Percentiles rank a stretch among this genome's conserved stretches.
phyloP scores from a whole-genome alignment of 2,329 filamentous ascomycete species.

The Pestalotiopsis sp. region DNA sequence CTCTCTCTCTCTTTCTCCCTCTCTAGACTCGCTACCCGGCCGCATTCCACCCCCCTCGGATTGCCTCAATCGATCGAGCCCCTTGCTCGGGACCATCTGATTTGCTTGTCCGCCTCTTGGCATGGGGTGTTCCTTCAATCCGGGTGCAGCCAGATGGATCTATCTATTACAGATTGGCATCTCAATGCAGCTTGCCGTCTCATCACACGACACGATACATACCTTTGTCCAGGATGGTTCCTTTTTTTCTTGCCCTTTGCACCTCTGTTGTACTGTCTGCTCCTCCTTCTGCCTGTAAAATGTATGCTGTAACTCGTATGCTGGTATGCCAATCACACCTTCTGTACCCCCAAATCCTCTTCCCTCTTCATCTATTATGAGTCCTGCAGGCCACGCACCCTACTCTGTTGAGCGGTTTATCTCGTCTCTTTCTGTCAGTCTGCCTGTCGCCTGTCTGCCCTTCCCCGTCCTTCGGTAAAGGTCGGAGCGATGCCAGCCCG shows the following conservation, averaged over 20 bases:
- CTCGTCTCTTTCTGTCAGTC: too few relatives aligned
- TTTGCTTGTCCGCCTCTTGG: neutral
- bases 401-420: slow-evolving; percentile 7
- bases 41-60: neutral
- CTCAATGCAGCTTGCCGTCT: slow-evolving; percentile 10
- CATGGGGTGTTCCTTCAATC: neutral
- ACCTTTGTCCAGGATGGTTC: neutral
- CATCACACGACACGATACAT: slow-evolving; percentile 9
- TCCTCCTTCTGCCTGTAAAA: neutral
- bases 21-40: neutral
- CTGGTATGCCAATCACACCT: neutral
- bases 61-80: slow-evolving; percentile 1
- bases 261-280: neutral
- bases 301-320: neutral
- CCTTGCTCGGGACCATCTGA: neutral
- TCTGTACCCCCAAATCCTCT: neutral
- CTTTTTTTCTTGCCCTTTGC: neutral
- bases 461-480: slow-evolving; percentile 8
- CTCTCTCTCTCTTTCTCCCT: too few relatives aligned
- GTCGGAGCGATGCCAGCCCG: slow-evolving; percentile 8
- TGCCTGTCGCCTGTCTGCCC: neutral
- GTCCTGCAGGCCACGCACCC: neutral
- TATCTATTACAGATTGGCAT: neutral
- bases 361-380: neutral
- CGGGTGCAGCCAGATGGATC: slow-evolving; percentile 1